Base-by-base conservation (phyloP, 805 yeast species). In the Saturnispora kantuleensis region DNA sequence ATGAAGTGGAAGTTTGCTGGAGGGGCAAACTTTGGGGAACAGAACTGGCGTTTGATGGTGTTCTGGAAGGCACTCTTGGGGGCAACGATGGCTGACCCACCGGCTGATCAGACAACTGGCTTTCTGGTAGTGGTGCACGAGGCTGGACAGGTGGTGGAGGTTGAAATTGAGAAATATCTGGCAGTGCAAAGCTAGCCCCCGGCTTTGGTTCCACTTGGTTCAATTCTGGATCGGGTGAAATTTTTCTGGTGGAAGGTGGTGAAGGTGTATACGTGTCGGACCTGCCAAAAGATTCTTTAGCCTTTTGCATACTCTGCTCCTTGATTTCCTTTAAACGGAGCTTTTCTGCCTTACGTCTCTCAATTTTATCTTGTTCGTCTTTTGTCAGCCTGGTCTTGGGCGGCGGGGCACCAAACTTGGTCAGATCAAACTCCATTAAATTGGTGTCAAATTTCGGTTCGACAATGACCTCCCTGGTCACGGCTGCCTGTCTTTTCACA, bases 341-440 rank as follows among this genome's bases (percentile, higher is more conserved):
- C 41, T 54, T 55, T 32, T 53, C 52, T 7, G 54, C 59, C 32
- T 48, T 49, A 9, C 59, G 56, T 38, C 47, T 51, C 35, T 55
- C 56, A 4, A 46, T 35, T n/a, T 52, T 55, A 13, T 47, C 38
- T 30, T 46, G 46, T 36, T 62, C 65, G 2, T 54, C 59, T 15
- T 47, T 47, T 11, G 49, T 51, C 35, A 56, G 51, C 41, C 49
- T 54, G 3, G 68, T 66, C 44, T 56, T 62, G 4, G 77, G 77
- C 2, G 74, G 74, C 7, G 76, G 76, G 2, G 76, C 71, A 1
- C 70, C 76, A 47, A 62, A 60, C 30, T 61, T 63, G 31, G 56
- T 50, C 10, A 61, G 48, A 50, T 70, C 71, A 34, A 69, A 56
- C 4, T 66, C 68, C 56, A 58, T 52, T 13, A 60, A 44, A 26